Evolutionary conservation across 2,329 filamentous ascomycete genomes (phyloP).

Genomic region (Botrytis elliptica): DNA sequence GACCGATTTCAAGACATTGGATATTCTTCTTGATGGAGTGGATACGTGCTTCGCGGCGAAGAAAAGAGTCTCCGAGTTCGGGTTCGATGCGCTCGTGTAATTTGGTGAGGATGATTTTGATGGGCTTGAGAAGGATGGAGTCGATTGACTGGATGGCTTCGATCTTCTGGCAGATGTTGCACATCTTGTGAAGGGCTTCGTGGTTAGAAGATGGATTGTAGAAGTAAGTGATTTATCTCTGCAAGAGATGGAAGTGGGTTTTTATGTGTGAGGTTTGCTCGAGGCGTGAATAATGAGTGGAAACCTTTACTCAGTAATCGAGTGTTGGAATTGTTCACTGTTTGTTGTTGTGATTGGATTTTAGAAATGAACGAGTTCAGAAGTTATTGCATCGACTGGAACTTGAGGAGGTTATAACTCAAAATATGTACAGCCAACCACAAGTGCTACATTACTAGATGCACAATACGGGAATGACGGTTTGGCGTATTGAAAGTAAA

Average conservation of each 20-base stretch:
- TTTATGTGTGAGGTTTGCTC: background rate
- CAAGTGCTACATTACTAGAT: background rate
- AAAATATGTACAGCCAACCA: too few species aligned
- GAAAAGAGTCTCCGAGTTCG: background rate
- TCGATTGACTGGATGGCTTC: background rate
- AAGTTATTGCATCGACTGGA: background rate
- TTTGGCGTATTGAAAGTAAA: background rate
- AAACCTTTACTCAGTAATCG: background rate
- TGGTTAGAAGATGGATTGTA: background rate
- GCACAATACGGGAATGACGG: background rate
- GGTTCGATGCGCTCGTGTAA: background rate
- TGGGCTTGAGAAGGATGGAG: background rate
- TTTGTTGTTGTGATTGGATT: background rate
- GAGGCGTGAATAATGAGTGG: background rate
- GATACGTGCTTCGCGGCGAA: background rate
- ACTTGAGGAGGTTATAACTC: background rate
- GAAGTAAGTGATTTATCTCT: too few species aligned
- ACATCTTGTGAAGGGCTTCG: background rate
- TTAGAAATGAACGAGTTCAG: background rate
- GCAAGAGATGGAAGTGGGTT: background rate
- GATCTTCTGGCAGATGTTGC: background rate
- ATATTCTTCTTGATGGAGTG: background rate
- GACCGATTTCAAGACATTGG: background rate
- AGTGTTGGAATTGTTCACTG: background rate
- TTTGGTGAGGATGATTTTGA: background rate